A percentile compares a stretch with the other conserved stretches of the same genome.
phyloP scores from a whole-genome alignment of 2,329 filamentous ascomycete species.

The Pyricularia grisea region DNA sequence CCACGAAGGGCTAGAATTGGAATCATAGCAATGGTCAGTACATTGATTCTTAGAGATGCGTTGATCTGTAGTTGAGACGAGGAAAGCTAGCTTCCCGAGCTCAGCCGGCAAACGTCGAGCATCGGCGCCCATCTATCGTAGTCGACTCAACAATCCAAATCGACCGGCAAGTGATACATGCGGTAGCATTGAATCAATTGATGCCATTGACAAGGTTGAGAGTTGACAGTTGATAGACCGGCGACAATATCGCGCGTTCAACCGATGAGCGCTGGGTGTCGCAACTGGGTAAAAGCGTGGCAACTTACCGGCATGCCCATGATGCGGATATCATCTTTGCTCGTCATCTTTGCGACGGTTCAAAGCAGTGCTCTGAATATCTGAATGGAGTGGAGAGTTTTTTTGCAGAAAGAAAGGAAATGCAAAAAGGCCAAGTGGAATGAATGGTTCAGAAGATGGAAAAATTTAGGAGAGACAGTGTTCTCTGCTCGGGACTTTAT shows the following conservation, averaged over 20 bases:
- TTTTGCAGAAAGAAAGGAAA: slow-evolving; percentile 33
- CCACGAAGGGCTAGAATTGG: slow-evolving; percentile 69
- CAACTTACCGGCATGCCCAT: slow-evolving; percentile 59
- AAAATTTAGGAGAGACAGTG: slow-evolving; percentile 28
- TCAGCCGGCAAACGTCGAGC: not conserved
- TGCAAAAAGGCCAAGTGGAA: slow-evolving; percentile 22
- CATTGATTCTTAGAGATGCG: not conserved
- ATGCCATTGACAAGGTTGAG: not conserved
- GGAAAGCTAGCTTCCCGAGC: not conserved
- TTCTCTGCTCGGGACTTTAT: slow-evolving; percentile 31
- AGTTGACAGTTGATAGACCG: not conserved
- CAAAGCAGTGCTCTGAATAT: slow-evolving; percentile 30
- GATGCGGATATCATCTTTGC: slow-evolving; percentile 45
- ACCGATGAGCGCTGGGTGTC: slow-evolving; percentile 3
- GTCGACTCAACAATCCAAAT: slow-evolving; percentile 4
- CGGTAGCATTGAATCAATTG: not conserved
- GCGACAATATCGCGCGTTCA: not conserved
- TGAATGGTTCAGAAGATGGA: slow-evolving; percentile 11
- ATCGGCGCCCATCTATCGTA: slow-evolving; percentile 13
- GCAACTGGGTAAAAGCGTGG: slow-evolving; percentile 10
- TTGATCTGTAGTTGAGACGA: not conserved
- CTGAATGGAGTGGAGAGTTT: slow-evolving; percentile 51
- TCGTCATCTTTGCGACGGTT: slow-evolving; percentile 41
- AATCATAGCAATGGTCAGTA: not conserved
- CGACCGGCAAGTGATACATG: not conserved